Evolutionary conservation across 352 stramenopile species (phyloP).

Genomic region (Plasmopara muralis): DNA sequence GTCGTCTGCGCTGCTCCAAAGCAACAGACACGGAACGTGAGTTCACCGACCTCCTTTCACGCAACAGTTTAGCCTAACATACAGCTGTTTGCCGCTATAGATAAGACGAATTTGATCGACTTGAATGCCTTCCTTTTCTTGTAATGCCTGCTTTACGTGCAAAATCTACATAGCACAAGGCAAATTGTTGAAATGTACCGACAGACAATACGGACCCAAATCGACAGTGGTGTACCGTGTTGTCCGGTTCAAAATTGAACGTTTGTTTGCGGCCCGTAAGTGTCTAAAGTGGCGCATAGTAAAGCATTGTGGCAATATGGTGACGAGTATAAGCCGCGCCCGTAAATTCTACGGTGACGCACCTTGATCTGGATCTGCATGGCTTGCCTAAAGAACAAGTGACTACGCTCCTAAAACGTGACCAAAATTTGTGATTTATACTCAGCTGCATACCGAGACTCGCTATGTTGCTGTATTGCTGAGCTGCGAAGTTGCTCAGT

Average conservation of each 20-base stretch:
- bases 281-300: slow-evolving; percentile 31
- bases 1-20: slow-evolving; percentile 79
- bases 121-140: slow-evolving; percentile 98
- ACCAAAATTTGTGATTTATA: not conserved
- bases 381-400: slow-evolving; percentile 8
- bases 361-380: slow-evolving; percentile 88
- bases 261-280: slow-evolving; percentile 85
- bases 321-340: not conserved
- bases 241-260: slow-evolving; percentile 86
- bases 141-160: slow-evolving; percentile 95
- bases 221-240: slow-evolving; percentile 41
- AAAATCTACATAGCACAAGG: slow-evolving; percentile 71
- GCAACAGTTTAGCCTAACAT: slow-evolving; percentile 10
- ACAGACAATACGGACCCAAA: not conserved
- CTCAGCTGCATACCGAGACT: too few relatives aligned
- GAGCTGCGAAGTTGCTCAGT: too few relatives aligned
- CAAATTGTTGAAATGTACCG: not conserved
- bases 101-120: slow-evolving; percentile 91
- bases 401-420: not conserved
- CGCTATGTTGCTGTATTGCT: not conserved
- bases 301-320: not conserved
- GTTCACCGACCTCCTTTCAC: not conserved
- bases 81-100: slow-evolving; percentile 97
- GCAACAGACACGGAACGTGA: not conserved
- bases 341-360: not conserved